Base-by-base conservation (phyloP, 371 early-diverging fungal genomes). In the Actinomucor elegans region DNA sequence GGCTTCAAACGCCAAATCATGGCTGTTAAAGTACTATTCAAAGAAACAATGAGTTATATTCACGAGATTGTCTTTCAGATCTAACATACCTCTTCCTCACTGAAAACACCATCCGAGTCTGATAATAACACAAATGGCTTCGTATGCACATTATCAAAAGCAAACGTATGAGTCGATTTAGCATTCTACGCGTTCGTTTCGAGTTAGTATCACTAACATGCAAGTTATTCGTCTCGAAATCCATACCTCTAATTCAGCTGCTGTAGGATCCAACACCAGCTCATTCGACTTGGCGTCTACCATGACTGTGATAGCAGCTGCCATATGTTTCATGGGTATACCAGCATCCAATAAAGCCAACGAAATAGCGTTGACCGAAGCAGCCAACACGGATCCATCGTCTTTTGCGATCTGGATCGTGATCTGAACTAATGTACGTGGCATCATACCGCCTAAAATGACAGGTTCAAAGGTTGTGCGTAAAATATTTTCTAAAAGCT, bases 311-410 rank as follows among this genome's bases (percentile, higher is more conserved):
- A 90, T 85, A 5, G 92, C 79, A 10, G 86, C 88, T 2, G 84
- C 73, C 56, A 91, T 80, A 9, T 77, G 68, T 37, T 80, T 87
- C 58, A 96, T 61, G 11, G 96, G 92, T n/a, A 96, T 77, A 27
- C 94, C 97, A 9, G 96, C 95, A 65, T 96, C 93, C 46, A 97
- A 52, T 21, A 97, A 79, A 0, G 96, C 95, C 57, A 97, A 55
- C 7, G 87, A 72, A 0, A 87, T 81, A 0, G 94, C 94, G 61
- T 96, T 96, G 31, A 94, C 80, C 0, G 92, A 84, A 6, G 91
- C 82, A 8, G 96, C 71, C 24, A 91, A 65, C 20, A 90, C 89
- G 34, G 85, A 81, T 44, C 97, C 97, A 64, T 96, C 96, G 53
- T 89, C 91, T 47, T 86, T 80, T 57, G 86, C 71, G 9, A 90